These are phyloP conservation scores for Trypanosoma melophagium DNA, from an alignment of 208 protist species.

Conservation along the genomic window DNA sequence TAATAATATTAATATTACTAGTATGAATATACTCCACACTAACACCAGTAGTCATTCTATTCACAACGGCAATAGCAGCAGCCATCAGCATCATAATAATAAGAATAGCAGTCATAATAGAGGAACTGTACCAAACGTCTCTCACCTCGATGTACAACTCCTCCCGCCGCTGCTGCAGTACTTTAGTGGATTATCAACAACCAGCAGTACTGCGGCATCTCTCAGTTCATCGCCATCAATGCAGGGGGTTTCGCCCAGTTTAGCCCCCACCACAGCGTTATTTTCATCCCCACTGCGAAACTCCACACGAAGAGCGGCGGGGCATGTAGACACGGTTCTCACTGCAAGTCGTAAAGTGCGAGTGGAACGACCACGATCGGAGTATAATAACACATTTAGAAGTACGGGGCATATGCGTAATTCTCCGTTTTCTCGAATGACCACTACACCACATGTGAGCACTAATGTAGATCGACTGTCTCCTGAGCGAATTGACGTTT, in stretches of 20 bases:
- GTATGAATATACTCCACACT: no score
- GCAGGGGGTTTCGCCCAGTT: neutral
- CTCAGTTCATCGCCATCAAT: neutral
- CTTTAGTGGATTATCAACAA: constrained; percentile 24
- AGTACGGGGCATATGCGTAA: neutral
- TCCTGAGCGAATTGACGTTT: constrained; percentile 42
- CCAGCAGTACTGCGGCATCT: neutral
- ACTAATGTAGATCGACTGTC: neutral
- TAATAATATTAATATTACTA: no score
- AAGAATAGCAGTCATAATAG: neutral
- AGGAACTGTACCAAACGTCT: neutral
- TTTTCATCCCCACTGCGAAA: neutral
- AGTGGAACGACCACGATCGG: neutral
- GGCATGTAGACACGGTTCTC: neutral
- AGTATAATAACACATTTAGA: neutral
- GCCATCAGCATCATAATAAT: neutral
- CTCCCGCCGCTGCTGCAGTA: constrained; percentile 40
- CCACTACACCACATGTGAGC: neutral
- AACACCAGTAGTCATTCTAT: no score
- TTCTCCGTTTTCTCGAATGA: neutral
- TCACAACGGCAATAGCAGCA: no score
- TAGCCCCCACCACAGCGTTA: neutral
- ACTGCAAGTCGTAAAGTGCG: neutral
- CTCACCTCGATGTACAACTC: constrained; percentile 21
- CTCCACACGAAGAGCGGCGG: neutral